Evolutionary conservation across 2,329 filamentous ascomycete genomes (phyloP).

Genomic region (Fusarium tupiense): DNA sequence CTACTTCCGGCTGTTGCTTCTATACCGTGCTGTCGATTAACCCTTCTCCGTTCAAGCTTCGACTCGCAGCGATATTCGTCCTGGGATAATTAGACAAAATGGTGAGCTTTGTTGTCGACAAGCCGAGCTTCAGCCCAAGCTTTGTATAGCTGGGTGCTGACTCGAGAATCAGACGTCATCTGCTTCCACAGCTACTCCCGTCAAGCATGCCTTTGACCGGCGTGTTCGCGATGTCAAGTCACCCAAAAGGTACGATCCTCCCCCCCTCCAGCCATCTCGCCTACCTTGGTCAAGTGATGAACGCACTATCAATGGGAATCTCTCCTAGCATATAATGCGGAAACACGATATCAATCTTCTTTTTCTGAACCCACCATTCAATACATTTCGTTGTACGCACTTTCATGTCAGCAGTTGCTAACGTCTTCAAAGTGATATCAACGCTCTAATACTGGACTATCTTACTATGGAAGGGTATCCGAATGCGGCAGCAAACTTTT

Average conservation of each 20-base stretch:
- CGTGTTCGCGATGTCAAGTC: constrained; percentile 86
- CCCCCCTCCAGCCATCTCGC: background rate
- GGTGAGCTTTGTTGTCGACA: constrained; percentile 34
- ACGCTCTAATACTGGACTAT: constrained; percentile 95
- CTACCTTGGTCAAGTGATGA: constrained; percentile 71
- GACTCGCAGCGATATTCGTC: constrained; percentile 10
- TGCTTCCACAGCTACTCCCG: constrained; percentile 75
- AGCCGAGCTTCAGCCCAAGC: constrained; percentile 16
- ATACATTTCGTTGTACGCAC: constrained; percentile 1
- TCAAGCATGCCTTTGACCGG: constrained; percentile 79
- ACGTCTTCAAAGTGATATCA: constrained; percentile 79
- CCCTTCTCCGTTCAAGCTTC: constrained; percentile 21
- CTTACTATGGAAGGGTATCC: constrained; percentile 96
- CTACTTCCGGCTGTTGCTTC: constrained; percentile 35
- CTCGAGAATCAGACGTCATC: constrained; percentile 68
- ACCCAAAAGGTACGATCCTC: constrained; percentile 81
- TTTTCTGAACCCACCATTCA: constrained; percentile 61
- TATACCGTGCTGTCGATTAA: constrained; percentile 11
- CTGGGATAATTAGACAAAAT: constrained; percentile 30
- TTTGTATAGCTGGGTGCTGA: constrained; percentile 28
- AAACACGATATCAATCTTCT: constrained; percentile 77
- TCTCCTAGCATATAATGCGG: constrained; percentile 97
- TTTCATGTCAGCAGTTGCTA: constrained; percentile 36
- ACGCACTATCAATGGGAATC: constrained; percentile 99
- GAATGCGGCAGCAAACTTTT: constrained; percentile 91